Percentiles rank a stretch among this genome's conserved stretches.
Evolutionary conservation across 345 rosid genomes (phyloP).

Genomic region (Rhizophora mangle): DNA sequence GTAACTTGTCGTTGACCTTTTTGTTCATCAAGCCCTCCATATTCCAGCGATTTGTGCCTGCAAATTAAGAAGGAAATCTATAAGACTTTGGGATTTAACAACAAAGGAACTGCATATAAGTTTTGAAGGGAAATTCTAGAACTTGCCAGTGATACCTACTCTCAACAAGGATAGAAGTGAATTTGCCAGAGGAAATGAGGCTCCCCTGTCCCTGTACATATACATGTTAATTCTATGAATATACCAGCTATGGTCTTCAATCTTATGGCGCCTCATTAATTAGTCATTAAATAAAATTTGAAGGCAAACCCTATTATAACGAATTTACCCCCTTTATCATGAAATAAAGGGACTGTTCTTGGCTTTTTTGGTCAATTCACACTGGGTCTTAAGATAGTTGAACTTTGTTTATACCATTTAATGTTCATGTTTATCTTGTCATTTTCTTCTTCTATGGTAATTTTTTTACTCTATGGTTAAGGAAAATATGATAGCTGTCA

Average conservation of each 20-base stretch:
- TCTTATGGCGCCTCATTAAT: too few relatives aligned
- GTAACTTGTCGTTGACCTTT: background rate
- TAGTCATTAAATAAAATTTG: too few relatives aligned
- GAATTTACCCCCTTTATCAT: too few relatives aligned
- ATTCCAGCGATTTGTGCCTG: background rate
- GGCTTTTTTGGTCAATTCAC: too few relatives aligned
- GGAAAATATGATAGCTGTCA: conserved; percentile 13
- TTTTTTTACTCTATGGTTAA: background rate
- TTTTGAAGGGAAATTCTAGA: background rate
- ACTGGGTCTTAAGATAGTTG: too few relatives aligned
- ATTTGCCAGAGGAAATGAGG: background rate
- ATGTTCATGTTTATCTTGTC: too few relatives aligned
- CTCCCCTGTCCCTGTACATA: conserved; percentile 8
- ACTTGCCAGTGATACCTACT: conserved; percentile 10
- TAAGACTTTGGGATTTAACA: background rate
- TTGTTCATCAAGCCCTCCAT: conserved; percentile 1
- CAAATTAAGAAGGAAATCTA: conserved; percentile 7
- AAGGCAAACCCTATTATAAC: too few relatives aligned
- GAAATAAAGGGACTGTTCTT: too few relatives aligned
- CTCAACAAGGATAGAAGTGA: background rate
- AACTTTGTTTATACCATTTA: too few relatives aligned
- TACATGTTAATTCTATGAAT: background rate
- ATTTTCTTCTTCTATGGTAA: background rate
- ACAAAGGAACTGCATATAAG: too few relatives aligned
- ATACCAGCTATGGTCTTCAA: background rate